phyloP scores from a whole-genome alignment of 495 filamentous ascomycete species.

The Bombardia bombarda region DNA sequence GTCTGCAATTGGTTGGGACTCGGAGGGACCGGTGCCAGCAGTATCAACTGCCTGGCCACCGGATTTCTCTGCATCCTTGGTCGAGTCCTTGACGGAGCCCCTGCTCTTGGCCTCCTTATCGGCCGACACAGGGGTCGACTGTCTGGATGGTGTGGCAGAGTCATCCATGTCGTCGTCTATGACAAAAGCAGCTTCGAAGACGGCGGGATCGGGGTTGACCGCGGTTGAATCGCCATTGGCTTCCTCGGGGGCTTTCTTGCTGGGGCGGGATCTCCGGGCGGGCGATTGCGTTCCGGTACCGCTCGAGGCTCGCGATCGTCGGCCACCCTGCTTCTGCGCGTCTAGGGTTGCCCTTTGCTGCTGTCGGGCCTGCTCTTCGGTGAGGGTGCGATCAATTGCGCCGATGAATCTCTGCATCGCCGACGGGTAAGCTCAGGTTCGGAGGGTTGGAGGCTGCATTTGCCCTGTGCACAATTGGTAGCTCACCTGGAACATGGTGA shows the following conservation, averaged over 20 bases:
- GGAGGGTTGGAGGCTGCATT: too few relatives aligned
- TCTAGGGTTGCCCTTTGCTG: constrained; percentile 42
- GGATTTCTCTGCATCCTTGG: constrained; percentile 26
- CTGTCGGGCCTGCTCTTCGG: constrained; percentile 75
- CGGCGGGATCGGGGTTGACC: constrained; percentile 62
- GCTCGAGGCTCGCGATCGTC: constrained; percentile 46
- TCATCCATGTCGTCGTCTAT: constrained; percentile 69
- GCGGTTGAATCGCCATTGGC: constrained; percentile 34
- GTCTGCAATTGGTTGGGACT: constrained; percentile 6
- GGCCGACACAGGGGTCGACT: constrained; percentile 42
- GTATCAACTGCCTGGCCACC: too few relatives aligned
- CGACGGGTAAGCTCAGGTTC: not conserved
- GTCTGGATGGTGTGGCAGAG: constrained; percentile 36
- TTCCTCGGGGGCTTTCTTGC: constrained; percentile 28
- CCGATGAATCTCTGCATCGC: constrained; percentile 66
- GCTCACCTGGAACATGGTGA: constrained; percentile 43
- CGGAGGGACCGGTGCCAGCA: not conserved
- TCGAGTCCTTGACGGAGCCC: constrained; percentile 19
- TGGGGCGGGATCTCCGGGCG: constrained; percentile 31
- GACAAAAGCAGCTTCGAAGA: constrained; percentile 75
- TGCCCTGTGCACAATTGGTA: too few relatives aligned
- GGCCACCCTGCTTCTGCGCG: constrained; percentile 32
- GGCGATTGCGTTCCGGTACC: constrained; percentile 24
- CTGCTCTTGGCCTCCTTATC: constrained; percentile 20
- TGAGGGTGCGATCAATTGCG: constrained; percentile 76